phyloP scores from a whole-genome alignment of 768 basidiomycete species.

The Amanita fuliginea region DNA sequence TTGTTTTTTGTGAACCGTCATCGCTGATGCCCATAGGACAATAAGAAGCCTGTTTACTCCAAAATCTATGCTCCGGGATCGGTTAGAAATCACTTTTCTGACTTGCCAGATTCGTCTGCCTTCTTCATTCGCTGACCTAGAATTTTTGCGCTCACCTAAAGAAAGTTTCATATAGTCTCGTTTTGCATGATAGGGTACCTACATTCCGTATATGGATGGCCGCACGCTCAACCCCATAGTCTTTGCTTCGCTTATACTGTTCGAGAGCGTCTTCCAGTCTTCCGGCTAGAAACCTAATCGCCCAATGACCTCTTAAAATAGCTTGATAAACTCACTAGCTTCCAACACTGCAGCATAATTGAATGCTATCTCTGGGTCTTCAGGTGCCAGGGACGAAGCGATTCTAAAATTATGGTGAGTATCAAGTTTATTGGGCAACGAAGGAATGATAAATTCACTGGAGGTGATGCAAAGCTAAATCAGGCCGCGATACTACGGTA shows the following conservation, averaged over 20 bases:
- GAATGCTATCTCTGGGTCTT: conserved; percentile 87
- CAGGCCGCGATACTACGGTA: conserved; percentile 59
- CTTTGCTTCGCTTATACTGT: conserved; percentile 72
- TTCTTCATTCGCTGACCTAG: conserved; percentile 50
- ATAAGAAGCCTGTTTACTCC: conserved; percentile 12
- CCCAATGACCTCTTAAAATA: conserved; percentile 3
- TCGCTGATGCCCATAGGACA: conserved; percentile 10
- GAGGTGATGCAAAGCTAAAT: conserved; percentile 79
- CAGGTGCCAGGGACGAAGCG: conserved; percentile 73
- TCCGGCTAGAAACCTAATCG: conserved; percentile 38
- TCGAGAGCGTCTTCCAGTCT: conserved; percentile 70
- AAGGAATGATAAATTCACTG: conserved; percentile 32
- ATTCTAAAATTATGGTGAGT: conserved; percentile 41
- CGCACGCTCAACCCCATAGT: conserved; percentile 73
- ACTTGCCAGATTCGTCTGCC: conserved; percentile 20
- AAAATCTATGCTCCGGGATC: neutral
- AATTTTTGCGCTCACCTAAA: conserved; percentile 74
- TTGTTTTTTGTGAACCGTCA: neutral
- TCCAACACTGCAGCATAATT: conserved; percentile 87
- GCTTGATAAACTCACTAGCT: conserved; percentile 50
- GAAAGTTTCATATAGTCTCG: conserved; percentile 10
- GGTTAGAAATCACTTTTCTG: conserved; percentile 22
- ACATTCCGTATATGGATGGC: conserved; percentile 79
- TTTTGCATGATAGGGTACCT: conserved; percentile 12
- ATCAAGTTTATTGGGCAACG: conserved; percentile 16